A percentile compares a stretch with the other conserved stretches of the same genome.
phyloP scores from a whole-genome alignment of 352 stramenopile species.

The Phytophthora cactorum region DNA sequence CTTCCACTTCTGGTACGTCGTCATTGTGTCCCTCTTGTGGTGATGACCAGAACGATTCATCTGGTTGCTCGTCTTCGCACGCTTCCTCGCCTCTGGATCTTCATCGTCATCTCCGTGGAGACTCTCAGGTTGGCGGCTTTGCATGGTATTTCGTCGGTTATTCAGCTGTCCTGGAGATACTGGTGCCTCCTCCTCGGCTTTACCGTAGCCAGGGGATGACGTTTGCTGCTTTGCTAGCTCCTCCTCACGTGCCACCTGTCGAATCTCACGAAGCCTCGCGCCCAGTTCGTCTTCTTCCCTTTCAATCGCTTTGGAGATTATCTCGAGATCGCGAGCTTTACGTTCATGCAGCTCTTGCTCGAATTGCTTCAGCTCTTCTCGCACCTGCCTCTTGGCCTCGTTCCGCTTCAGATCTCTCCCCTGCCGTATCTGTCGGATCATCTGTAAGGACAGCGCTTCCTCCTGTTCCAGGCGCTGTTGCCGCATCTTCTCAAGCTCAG shows the following conservation, averaged over 20 bases:
- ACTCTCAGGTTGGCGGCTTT: slow-evolving; percentile 5
- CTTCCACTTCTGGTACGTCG: slow-evolving; percentile 47
- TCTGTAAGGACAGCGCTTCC: slow-evolving; percentile 52
- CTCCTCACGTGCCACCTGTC: slow-evolving; percentile 45
- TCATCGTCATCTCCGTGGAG: slow-evolving; percentile 6
- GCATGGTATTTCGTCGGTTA: slow-evolving; percentile 2
- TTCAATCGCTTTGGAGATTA: slow-evolving; percentile 44
- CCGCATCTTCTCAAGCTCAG: slow-evolving; percentile 66
- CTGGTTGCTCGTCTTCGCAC: slow-evolving; percentile 15
- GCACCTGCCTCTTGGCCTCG: slow-evolving; percentile 49
- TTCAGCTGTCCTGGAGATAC: slow-evolving; percentile 16
- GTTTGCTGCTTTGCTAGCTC: slow-evolving; percentile 34
- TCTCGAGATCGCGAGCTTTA: slow-evolving; percentile 52
- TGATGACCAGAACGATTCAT: slow-evolving; percentile 1
- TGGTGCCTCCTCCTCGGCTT: neutral
- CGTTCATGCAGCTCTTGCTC: slow-evolving; percentile 55
- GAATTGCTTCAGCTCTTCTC: slow-evolving; percentile 57
- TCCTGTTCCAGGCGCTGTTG: slow-evolving; percentile 67
- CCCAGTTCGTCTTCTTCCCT: slow-evolving; percentile 53
- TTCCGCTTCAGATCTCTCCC: slow-evolving; percentile 56
- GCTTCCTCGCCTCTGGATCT: neutral
- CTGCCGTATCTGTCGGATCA: slow-evolving; percentile 58
- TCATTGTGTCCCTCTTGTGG: slow-evolving; percentile 15
- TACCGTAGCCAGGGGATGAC: neutral
- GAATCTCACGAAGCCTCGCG: slow-evolving; percentile 38